Evolutionary conservation across 257 asterid species (phyloP).

Genomic region (Ilex asprella): DNA sequence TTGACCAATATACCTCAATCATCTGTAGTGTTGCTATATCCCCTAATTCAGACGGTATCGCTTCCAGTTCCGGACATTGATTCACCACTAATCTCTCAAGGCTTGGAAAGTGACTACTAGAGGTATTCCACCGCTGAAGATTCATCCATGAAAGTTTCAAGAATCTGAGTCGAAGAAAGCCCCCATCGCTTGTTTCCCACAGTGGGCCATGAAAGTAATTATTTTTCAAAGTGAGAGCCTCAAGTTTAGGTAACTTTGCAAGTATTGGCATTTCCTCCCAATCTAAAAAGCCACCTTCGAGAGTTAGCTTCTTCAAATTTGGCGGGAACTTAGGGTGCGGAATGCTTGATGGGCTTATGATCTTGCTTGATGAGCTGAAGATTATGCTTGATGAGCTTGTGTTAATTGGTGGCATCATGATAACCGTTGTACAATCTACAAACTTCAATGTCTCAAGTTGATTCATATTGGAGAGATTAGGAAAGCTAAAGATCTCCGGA

Average conservation of each 20-base stretch:
- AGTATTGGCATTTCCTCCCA: background rate
- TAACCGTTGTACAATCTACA: background rate
- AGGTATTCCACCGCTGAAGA: slow-evolving; percentile 7
- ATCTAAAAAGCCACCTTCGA: background rate
- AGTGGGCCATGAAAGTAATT: background rate
- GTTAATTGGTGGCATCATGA: too few relatives aligned
- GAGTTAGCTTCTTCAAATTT: slow-evolving; percentile 14
- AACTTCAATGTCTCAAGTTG: slow-evolving; percentile 14
- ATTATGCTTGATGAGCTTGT: too few relatives aligned
- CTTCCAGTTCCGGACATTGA: background rate
- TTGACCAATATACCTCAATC: background rate
- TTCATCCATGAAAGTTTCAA: background rate
- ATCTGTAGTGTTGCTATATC: slow-evolving; percentile 12
- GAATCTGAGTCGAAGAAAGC: slow-evolving; percentile 3
- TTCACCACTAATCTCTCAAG: slow-evolving; percentile 11
- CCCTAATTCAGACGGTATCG: slow-evolving; percentile 11
- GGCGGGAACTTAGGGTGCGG: background rate
- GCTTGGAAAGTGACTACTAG: slow-evolving; percentile 6
- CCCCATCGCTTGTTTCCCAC: slow-evolving; percentile 16
- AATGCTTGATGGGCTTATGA: too few relatives aligned
- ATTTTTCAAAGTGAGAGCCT: slow-evolving; percentile 9
- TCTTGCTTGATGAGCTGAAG: too few relatives aligned
- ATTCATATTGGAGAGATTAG: background rate
- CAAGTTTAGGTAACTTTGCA: slow-evolving; percentile 13
- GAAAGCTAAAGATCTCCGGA: background rate